A percentile compares a stretch with the other conserved stretches of the same genome.
These are phyloP conservation scores for Hypoxylon lenormandii DNA, from an alignment of 495 filamentous ascomycete species.

Conservation along the genomic window DNA sequence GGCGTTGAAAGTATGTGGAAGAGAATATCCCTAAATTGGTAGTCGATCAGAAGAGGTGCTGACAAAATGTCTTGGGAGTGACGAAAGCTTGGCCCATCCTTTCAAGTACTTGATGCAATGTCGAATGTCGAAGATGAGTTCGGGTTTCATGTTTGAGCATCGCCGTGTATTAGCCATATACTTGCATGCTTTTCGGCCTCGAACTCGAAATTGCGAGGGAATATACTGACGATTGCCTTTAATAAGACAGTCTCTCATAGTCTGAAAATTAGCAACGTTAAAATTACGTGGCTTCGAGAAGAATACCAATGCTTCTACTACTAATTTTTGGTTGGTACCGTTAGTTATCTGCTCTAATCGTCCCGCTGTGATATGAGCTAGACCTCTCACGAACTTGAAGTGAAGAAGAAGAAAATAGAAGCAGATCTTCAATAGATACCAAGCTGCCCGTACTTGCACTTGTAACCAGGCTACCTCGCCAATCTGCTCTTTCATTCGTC, in stretches of 20 bases:
- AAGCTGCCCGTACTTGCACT: constrained; percentile 2
- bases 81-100: constrained; percentile 26
- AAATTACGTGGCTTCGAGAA: not conserved
- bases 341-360: constrained; percentile 22
- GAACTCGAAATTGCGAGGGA: no score
- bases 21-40: constrained; percentile 41
- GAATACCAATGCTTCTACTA: not conserved
- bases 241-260: no score
- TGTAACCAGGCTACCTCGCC: constrained; percentile 13
- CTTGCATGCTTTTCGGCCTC: no score
- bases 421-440: not conserved
- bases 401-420: constrained; percentile 8
- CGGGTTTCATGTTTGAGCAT: not conserved
- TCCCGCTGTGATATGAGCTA: constrained; percentile 11
- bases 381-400: constrained; percentile 3
- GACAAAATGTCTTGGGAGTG: constrained; percentile 20
- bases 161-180: not conserved
- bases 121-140: constrained; percentile 16
- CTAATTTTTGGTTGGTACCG: not conserved
- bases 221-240: no score
- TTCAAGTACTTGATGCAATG: constrained; percentile 10
- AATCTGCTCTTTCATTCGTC: constrained; percentile 24
- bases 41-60: constrained; percentile 25
- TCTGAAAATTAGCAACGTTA: no score
- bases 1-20: constrained; percentile 39